Base-by-base conservation (phyloP, 495 filamentous ascomycete species). In the Durotheca rogersii region DNA sequence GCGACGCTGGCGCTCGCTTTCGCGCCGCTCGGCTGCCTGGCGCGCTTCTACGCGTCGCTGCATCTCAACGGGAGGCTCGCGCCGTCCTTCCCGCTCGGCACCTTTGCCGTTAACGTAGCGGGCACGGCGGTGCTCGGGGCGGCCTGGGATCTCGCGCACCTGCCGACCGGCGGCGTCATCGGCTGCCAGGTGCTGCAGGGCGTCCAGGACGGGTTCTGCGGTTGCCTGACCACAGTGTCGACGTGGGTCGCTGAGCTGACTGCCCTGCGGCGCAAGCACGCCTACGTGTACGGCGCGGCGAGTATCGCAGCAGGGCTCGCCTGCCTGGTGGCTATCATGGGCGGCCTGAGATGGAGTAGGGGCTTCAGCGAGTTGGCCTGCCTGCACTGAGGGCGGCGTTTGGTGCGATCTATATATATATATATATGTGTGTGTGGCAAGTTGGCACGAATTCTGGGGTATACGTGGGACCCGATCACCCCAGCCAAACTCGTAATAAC, bases 171-270 rank as follows among this genome's bases (percentile, higher is more conserved):
- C 4, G 72, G 74, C 20, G 68, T 64, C 64, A 77, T 80, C 25
- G 82, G 83, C 18, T 93, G 90, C 61, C 88, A 91, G 74, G 82
- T 95, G 2, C 64, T 95, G 55, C 84, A 88, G 62, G 91, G 90
- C 4, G 70, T 95, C 17, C 79, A 85, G 71, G 91, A 96, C 73
- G 92, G 92, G 38, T 94, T 96, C 59, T 96, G 91, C 65, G 92
- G 92, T 6, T 85, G 85, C 53, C 70, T 89, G 61, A 96, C 91
- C 7, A 97, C 92, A 7, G 81, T 97, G n/a, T 90, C 86, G 58
- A 96, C 91, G 4, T 96, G 90, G 89, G 86, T 93, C 10, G 70
- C 74, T 7, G 92, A 97, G 75, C 61, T 96, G 62, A 80, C 81
- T 50, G 82, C 80, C 2, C 61, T 95, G 64, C 66, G 77, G 55